A percentile compares a stretch with the other conserved stretches of the same genome.
Conservation (phyloP, 768 basidiomycete species). For the Suillus subaureus region DNA sequence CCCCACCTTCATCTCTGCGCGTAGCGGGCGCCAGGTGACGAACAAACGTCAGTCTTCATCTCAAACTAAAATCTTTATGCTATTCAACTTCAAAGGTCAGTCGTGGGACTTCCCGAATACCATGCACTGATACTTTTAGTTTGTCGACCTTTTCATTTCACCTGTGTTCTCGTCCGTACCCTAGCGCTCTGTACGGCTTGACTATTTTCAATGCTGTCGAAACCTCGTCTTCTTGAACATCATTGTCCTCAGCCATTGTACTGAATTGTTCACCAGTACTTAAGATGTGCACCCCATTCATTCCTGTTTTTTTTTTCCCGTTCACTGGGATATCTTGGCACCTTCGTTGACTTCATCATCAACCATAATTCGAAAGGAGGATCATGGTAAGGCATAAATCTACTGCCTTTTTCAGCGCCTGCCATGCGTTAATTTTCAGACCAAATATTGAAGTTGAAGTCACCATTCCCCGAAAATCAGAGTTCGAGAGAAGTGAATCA, state of each 20-base stretch:
- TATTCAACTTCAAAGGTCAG: background rate
- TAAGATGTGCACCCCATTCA: background rate
- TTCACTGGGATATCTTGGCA: background rate
- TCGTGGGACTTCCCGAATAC: background rate
- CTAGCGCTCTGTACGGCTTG: background rate
- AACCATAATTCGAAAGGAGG: background rate
- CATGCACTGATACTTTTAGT: background rate
- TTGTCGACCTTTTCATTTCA: background rate
- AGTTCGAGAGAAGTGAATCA: background rate
- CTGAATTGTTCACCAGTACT: background rate
- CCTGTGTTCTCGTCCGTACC: background rate
- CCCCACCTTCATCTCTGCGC: background rate
- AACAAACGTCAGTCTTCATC: background rate
- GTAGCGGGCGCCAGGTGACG: background rate
- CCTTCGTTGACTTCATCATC: background rate
- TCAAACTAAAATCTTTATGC: background rate
- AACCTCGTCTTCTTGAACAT: background rate
- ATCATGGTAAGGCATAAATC: background rate
- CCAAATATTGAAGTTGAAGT: no score
- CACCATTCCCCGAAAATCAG: background rate
- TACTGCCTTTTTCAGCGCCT: background rate
- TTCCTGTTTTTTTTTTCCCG: background rate
- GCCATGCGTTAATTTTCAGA: background rate
- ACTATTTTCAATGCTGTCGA: background rate
- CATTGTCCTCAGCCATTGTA: background rate